Conservation (phyloP, 1,139 yeast species). For the Yamadazyma jaroonii region DNA sequence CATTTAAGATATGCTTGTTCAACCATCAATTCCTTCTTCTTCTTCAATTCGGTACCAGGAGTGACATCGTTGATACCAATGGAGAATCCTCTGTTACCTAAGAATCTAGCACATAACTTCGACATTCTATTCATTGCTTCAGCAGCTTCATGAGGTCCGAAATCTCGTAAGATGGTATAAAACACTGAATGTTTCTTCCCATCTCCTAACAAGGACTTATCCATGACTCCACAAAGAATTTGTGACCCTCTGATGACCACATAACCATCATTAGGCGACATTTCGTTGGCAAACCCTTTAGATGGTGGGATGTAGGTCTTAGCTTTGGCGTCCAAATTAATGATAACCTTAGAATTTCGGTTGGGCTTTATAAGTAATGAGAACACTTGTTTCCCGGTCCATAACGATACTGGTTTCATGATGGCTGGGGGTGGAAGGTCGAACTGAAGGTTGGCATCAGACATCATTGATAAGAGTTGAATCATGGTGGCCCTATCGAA, state of each 20-base stretch:
- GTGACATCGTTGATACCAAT: slow-evolving; percentile 98
- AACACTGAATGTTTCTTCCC: slow-evolving; percentile 98
- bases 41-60: slow-evolving; percentile 76
- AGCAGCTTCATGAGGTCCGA: slow-evolving; percentile 95
- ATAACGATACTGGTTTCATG: slow-evolving; percentile 79
- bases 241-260: slow-evolving; percentile 88
- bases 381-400: slow-evolving; percentile 98
- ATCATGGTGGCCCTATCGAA: slow-evolving; percentile 83
- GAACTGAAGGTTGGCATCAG: slow-evolving; percentile 83
- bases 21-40: slow-evolving; percentile 83
- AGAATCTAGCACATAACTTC: slow-evolving; percentile 88
- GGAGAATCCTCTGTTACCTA: slow-evolving; percentile 95
- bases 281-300: slow-evolving; percentile 72
- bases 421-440: slow-evolving; percentile 96
- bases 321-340: slow-evolving; percentile 92
- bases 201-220: slow-evolving; percentile 92
- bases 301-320: slow-evolving; percentile 80
- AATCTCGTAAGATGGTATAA: slow-evolving; percentile 90
- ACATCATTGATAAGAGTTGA: slow-evolving; percentile 91
- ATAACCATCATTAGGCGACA: slow-evolving; percentile 97
- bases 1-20: slow-evolving; percentile 89
- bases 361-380: slow-evolving; percentile 86
- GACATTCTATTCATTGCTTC: slow-evolving; percentile 98
- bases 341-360: slow-evolving; percentile 67
- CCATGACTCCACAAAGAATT: slow-evolving; percentile 93